phyloP scores from a whole-genome alignment of 1,139 yeast species.

The Saccharomyces hybrid region DNA sequence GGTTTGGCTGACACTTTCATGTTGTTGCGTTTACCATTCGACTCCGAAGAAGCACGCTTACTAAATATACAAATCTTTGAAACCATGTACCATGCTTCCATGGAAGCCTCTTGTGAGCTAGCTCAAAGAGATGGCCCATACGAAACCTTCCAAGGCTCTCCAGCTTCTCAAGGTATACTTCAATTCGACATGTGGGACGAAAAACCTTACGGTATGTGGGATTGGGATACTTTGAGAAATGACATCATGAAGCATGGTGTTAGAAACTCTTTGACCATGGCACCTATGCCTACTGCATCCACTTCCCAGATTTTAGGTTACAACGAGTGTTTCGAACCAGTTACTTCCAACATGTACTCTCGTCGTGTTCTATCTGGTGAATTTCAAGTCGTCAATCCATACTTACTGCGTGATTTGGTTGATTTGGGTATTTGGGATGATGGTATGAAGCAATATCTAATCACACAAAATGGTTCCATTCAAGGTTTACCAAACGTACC shows the following conservation, averaged over 20 bases:
- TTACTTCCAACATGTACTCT: constrained; percentile 77
- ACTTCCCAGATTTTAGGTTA: constrained; percentile 85
- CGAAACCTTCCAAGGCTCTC: constrained; percentile 64
- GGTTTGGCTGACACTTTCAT: constrained; percentile 82
- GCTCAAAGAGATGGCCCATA: constrained; percentile 60
- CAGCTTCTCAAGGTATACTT: constrained; percentile 68
- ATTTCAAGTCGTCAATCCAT: constrained; percentile 78
- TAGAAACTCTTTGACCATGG: constrained; percentile 76
- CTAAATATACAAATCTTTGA: constrained; percentile 77
- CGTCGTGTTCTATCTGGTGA: constrained; percentile 86
- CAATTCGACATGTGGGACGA: constrained; percentile 75
- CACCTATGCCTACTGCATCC: constrained; percentile 96
- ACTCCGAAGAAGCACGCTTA: constrained; percentile 61
- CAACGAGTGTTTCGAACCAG: constrained; percentile 89
- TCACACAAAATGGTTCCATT: constrained; percentile 77
- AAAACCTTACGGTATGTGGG: constrained; percentile 37
- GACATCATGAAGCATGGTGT: constrained; percentile 54
- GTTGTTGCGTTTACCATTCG: constrained; percentile 70
- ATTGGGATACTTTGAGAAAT: constrained; percentile 65
- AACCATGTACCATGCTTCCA: constrained; percentile 82
- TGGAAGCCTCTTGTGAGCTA: constrained; percentile 71
- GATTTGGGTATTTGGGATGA: constrained; percentile 79
- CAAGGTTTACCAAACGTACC: constrained; percentile 74
- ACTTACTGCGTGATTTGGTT: constrained; percentile 70
- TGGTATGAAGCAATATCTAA: constrained; percentile 67